phyloP scores from a whole-genome alignment of 192 early-diverging fungal genomes.

The Podila clonocystis region DNA sequence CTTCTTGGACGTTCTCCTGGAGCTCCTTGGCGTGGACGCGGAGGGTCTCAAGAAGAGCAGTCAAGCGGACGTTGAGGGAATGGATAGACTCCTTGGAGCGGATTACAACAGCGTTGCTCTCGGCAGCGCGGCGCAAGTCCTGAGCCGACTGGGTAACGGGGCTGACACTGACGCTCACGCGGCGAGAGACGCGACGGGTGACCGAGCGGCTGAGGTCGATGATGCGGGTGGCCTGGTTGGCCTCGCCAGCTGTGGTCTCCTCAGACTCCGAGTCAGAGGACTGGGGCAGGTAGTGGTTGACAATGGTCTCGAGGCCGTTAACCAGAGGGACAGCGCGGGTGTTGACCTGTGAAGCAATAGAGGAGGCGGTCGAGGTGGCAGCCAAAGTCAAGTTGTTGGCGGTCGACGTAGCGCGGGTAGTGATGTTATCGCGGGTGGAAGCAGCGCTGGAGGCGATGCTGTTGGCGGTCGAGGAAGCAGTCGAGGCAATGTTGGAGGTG shows the following conservation, averaged over 20 bases:
- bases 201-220: constrained; percentile 44
- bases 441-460: constrained; percentile 36
- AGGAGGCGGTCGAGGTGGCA: constrained; percentile 32
- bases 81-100: constrained; percentile 43
- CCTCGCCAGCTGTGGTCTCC: constrained; percentile 21
- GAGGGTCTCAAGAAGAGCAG: constrained; percentile 26
- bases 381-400: constrained; percentile 24
- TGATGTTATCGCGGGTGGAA: constrained; percentile 37
- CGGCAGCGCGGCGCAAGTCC: constrained; percentile 23
- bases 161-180: constrained; percentile 28
- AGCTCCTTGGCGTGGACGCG: constrained; percentile 31
- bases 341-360: constrained; percentile 53
- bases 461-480: constrained; percentile 40
- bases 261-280: constrained; percentile 16
- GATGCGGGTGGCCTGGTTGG: constrained; percentile 50
- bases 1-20: constrained; percentile 37
- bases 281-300: constrained; percentile 38
- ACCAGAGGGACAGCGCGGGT: constrained; percentile 36
- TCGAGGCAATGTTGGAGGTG: constrained; percentile 48
- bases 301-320: constrained; percentile 33
- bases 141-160: constrained; percentile 36
- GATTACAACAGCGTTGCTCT: constrained; percentile 42
- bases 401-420: constrained; percentile 9
- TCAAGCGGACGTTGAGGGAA: constrained; percentile 33
- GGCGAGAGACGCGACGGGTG: constrained; percentile 31